Conservation (phyloP, 2,329 filamentous ascomycete species). For the Fusarium palustre region DNA sequence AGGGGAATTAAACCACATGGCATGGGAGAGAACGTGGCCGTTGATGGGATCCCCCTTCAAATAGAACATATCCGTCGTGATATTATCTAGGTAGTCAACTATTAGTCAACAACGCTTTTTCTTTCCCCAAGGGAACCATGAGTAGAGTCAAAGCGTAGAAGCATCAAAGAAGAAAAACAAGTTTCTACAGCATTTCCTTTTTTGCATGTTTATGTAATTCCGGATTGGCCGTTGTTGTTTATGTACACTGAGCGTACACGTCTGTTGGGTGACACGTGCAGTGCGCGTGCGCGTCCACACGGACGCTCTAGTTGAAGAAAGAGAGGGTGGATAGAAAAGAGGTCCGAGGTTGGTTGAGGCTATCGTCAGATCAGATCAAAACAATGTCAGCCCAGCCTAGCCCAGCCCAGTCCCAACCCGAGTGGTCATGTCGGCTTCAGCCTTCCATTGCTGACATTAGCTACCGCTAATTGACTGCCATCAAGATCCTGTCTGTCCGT, state of each 20-base stretch:
- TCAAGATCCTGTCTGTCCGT: neutral
- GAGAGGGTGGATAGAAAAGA: neutral
- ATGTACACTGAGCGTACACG: slow-evolving; percentile 3
- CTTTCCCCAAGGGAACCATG: neutral
- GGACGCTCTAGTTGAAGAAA: slow-evolving; percentile 1
- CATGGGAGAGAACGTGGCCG: slow-evolving; percentile 31
- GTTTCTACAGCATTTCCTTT: slow-evolving; percentile 4
- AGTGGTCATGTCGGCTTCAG: neutral
- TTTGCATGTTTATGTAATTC: slow-evolving; percentile 22
- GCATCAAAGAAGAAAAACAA: slow-evolving; percentile 17
- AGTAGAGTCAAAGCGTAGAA: slow-evolving; percentile 20
- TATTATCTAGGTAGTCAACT: neutral
- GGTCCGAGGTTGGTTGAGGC: slow-evolving; percentile 16
- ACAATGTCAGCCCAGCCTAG: slow-evolving; percentile 1
- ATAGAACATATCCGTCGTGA: neutral
- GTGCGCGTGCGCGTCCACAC: slow-evolving; percentile 6
- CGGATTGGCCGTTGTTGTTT: slow-evolving; percentile 21
- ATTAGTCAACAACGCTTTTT: neutral
- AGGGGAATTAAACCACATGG: slow-evolving; percentile 1
- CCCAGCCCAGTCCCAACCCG: neutral
- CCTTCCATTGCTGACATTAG: neutral
- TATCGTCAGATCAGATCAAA: slow-evolving; percentile 28
- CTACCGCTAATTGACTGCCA: neutral
- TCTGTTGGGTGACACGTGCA: slow-evolving; percentile 16
- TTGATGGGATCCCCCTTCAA: slow-evolving; percentile 34